Base-by-base conservation (phyloP, 345 rosid species). In the Salix dunnii region DNA sequence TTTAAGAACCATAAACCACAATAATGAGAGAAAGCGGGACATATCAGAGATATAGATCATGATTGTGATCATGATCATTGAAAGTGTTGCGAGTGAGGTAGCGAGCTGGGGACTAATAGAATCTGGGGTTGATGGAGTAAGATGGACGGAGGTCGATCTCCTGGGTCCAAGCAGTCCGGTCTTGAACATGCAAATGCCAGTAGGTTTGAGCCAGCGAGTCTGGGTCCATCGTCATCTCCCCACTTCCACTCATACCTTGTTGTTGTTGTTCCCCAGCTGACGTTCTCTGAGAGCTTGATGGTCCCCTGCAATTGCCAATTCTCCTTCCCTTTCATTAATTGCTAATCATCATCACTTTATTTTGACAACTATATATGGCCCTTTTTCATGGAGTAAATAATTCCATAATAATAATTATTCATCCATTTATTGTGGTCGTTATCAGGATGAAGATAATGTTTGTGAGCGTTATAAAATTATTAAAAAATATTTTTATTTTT, bases 161-260 rank as follows among this genome's bases (percentile, higher is more conserved):
- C 64, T 91, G 97, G 65, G 99, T 91, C 99, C 99, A 95, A 31
- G 93, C 92, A 42, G 87, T 79, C 11, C 90, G 92, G 82, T 93
- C 91, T 81, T 95, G 99, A 49, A 86, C 89, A 73, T 95, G 99
- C 69, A 95, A 81, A 58, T 88, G 88, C 99, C 99, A 95, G 91
- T 93, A 95, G 72, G 98, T 93, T 77, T 86, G 91, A 84, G 99
- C 98, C 81, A 93, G 77, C 55, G 87, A 87, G 81, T 93, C 94
- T 0, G 99, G 98, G 86, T 95, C 94, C 98, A 91, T 86, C 76
- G 89, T 84, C 76, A 72, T 77, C 78, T 48, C 78, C 18, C 51
- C 73, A 21, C 21, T 63, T 67, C 77, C 80, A 69, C 70, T 76
- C 20, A 71, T 33, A 69, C 71, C 77, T 55, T 78, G 78, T 33